These are phyloP conservation scores for Penicillium chermesinum DNA, from an alignment of 495 filamentous ascomycete species.

Conservation along the genomic window DNA sequence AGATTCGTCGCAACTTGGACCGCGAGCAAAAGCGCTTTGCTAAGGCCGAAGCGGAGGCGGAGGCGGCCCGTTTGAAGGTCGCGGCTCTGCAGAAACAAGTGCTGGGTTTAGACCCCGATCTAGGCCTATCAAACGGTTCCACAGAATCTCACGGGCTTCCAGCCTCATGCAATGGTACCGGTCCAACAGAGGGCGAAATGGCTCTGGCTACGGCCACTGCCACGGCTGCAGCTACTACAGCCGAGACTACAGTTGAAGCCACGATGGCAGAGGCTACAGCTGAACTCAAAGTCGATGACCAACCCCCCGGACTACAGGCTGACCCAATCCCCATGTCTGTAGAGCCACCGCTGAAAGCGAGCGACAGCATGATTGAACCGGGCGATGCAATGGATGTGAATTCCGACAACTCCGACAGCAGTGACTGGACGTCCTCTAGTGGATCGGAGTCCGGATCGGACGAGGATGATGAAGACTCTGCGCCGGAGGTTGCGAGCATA, in stretches of 20 bases:
- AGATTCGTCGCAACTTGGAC: slow-evolving; percentile 41
- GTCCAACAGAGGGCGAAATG: too few relatives aligned
- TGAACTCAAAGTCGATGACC: background rate
- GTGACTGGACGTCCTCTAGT: slow-evolving; percentile 12
- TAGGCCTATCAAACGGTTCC: background rate
- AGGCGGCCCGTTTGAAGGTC: slow-evolving; percentile 35
- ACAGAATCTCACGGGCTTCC: background rate
- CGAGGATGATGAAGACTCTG: slow-evolving; percentile 34
- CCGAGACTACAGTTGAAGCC: background rate
- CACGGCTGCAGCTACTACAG: background rate
- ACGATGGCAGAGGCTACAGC: background rate
- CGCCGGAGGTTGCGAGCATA: slow-evolving; percentile 40
- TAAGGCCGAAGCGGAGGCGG: slow-evolving; percentile 45
- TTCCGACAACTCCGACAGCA: background rate
- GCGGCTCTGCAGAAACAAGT: slow-evolving; percentile 30
- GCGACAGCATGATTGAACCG: background rate
- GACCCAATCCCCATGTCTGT: background rate
- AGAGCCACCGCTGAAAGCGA: background rate
- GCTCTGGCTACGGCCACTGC: background rate
- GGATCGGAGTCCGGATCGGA: slow-evolving; percentile 26
- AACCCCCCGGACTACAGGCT: background rate
- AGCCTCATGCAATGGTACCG: slow-evolving; percentile 1
- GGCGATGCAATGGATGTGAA: background rate
- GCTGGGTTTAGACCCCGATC: slow-evolving; percentile 8
- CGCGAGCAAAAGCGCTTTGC: slow-evolving; percentile 45